Percentiles rank a stretch among this genome's conserved stretches.
Evolutionary conservation across 345 rosid genomes (phyloP).

Genomic region (Odontarrhena argentea): DNA sequence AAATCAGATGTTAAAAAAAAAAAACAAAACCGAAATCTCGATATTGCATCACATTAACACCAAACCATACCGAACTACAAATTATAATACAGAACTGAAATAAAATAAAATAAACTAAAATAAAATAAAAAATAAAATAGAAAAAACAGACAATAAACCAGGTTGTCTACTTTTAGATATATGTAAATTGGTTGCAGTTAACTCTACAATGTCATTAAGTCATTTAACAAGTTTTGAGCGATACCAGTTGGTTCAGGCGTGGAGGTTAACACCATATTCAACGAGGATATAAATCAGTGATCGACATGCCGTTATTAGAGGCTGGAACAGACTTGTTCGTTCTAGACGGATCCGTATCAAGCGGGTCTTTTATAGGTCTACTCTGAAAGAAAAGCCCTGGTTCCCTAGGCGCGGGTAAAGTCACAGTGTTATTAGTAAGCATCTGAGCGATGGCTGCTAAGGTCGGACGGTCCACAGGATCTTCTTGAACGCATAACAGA

Average conservation of each 20-base stretch:
- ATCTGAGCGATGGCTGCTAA: neutral
- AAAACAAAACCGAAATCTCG: too few relatives aligned
- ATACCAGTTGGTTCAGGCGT: neutral
- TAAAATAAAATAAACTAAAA: too few relatives aligned
- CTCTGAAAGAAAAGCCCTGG: neutral
- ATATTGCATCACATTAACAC: too few relatives aligned
- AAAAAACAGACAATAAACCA: too few relatives aligned
- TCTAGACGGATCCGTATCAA: neutral
- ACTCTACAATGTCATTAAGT: too few relatives aligned
- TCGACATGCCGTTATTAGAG: neutral
- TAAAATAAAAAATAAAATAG: too few relatives aligned
- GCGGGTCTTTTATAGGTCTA: neutral
- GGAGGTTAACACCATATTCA: neutral
- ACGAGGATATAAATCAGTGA: conserved; percentile 13
- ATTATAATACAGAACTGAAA: too few relatives aligned
- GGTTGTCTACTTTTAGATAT: too few relatives aligned
- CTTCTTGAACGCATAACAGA: conserved; percentile 10
- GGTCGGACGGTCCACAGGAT: conserved; percentile 11
- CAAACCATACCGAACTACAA: too few relatives aligned
- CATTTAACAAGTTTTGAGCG: too few relatives aligned
- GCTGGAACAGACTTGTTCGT: neutral
- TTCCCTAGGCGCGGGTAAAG: conserved; percentile 1
- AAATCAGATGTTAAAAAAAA: too few relatives aligned
- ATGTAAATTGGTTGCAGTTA: too few relatives aligned
- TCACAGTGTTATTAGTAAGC: conserved; percentile 17